Evolutionary conservation across 2,329 filamentous ascomycete genomes (phyloP), one percentile per base, ranked within the genome.

Genomic region (Cladosporium oxysporum): DNA sequence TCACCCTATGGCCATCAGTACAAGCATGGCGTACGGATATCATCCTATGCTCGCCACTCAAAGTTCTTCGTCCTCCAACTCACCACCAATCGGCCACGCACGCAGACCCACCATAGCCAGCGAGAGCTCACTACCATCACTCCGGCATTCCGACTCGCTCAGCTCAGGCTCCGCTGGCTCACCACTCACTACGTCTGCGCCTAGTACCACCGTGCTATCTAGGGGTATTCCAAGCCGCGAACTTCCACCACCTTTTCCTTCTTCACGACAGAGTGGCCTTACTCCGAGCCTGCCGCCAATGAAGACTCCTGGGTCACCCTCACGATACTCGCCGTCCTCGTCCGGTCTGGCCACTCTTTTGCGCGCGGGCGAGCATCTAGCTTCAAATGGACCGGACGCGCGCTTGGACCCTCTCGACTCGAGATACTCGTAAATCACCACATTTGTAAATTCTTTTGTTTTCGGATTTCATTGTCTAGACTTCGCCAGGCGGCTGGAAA

Each of bases 311-410:
- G 61, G 50, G 10, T 63, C 61, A 10, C 61, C 61, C 3, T 14
- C 29, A 5, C 31, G 31, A 3, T 57, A 47, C 37, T 57, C 61
- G 6, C 33, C 61, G 35, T 31, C n/a, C 4, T 21, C 49, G 5
- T 63, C 61, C 18, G 62, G 62, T 28, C 55, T 65, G 55, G 62
- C 62, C 14, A 65, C 55, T 1, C 55, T 65, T 3, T 31, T 65
- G 3, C 55, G 62, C n/a, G 62, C 62, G 7, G 62, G 62, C 11
- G 62, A 65, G 31, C 62, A 65, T 53, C n/a, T 65, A 29, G 62
- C 55, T 2, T 57, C 61, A 6, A 44, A 55, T 10, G 61, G 50
- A 4, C 12, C 18, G 3, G 57, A 59, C 10, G 16, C 14, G 35
- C 57, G 57, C 31, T 37, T 47, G 4, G 57, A 47, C n/a, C 8